Evolutionary conservation across 441 rosid genomes (phyloP).

Genomic region (Adansonia madagascariensis): DNA sequence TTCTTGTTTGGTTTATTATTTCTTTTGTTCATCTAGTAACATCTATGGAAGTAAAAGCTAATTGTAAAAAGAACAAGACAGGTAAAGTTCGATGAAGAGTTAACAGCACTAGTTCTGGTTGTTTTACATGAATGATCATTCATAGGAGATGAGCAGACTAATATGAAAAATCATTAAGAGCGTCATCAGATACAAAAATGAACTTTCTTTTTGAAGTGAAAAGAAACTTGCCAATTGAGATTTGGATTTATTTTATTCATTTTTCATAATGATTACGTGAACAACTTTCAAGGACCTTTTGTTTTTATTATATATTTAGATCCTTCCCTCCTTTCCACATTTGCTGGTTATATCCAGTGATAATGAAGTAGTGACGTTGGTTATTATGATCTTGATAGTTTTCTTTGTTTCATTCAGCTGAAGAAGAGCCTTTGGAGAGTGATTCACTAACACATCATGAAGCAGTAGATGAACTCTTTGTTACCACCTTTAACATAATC

Average conservation of each 20-base stretch:
- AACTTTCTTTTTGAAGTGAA: background rate
- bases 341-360: slow-evolving; percentile 11
- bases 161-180: background rate
- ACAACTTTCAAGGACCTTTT: background rate
- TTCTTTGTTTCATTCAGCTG: slow-evolving; percentile 20
- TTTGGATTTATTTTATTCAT: background rate
- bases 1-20: background rate
- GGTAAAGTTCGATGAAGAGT: background rate
- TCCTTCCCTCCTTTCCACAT: background rate
- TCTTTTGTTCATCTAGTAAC: background rate
- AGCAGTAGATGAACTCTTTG: slow-evolving; percentile 83
- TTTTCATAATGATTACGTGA: background rate
- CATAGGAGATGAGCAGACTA: background rate
- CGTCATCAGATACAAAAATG: background rate
- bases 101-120: background rate
- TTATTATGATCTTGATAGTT: slow-evolving; percentile 9
- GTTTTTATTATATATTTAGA: background rate
- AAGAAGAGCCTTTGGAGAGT: slow-evolving; percentile 44
- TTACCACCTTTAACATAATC: slow-evolving; percentile 76
- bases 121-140: background rate
- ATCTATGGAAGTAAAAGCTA: background rate
- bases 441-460: slow-evolving; percentile 60
- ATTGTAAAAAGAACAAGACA: background rate
- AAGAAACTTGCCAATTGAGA: background rate
- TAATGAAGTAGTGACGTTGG: background rate